Evolutionary conservation across 2,329 filamentous ascomycete species (phyloP), one percentile per base, ranked within the genome.

Genomic region (Calonectria hongkongensis): DNA sequence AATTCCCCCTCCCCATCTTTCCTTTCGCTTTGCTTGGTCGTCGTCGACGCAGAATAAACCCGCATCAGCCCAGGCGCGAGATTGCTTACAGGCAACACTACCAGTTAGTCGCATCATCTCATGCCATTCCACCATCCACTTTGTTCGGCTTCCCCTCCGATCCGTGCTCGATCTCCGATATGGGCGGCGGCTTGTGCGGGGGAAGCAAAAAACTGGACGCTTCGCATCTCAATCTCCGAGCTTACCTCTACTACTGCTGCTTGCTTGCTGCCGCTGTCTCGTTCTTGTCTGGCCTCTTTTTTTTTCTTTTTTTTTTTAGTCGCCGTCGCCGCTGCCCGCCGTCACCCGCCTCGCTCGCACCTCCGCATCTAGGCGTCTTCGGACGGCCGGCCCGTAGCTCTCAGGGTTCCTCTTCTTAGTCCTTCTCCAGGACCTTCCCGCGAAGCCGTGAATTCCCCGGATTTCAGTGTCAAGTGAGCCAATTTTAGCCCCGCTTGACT

Each of bases 141-240:
- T 36, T 80, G 75, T 79, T 79, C 78, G 78, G 78, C 73, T 74
- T 79, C 74, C 70, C 74, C 65, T 71, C 73, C 69, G 73, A 68
- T 56, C 68, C 63, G 71, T 67, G 68, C 74, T 72, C 70, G 67
- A 70, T 71, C 66, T 68, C 76, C 66, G 66, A 74, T 69, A 70
- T 48, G 68, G 60, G 62, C 56, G 56, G 69, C 73, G 51, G 58
- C 62, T 48, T 64, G 64, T 78, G 75, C 74, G 77, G 36, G 51
- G 39, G 25, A 16, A 16, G 41, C 33, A 72, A 74, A 71, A 70
- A 58, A 60, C 30, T 25, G 36, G 39, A n/a, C 18, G 30, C 50
- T 47, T 63, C 72, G 76, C 75, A 79, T 64, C 70, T 76, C 74
- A 72, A 79, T 79, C 68, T 71, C 68, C 68, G 68, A 62, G 62